Conservation (phyloP, 2,329 filamentous ascomycete genomes). For the Calonectria pteridis region DNA sequence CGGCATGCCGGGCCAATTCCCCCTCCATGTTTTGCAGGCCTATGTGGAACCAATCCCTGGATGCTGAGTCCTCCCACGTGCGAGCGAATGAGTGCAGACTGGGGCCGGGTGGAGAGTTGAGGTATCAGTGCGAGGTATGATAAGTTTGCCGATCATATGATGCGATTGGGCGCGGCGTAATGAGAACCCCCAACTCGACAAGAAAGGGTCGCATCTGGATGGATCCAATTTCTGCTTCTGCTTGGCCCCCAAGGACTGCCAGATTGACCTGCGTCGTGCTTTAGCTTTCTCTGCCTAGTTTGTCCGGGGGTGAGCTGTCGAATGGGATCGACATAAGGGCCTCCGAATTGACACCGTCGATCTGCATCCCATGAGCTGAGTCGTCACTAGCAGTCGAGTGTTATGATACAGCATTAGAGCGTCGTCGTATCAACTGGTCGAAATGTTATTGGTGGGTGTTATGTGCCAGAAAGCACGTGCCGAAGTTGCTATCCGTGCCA, state of each 20-base stretch:
- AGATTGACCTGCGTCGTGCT: neutral
- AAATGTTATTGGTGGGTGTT: neutral
- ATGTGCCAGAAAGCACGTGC: neutral
- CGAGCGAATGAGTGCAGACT: neutral
- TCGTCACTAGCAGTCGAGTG: neutral
- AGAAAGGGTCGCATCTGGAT: neutral
- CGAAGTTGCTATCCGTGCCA: neutral
- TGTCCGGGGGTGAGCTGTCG: neutral
- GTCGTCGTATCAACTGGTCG: neutral
- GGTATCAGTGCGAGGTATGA: neutral
- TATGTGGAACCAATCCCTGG: neutral
- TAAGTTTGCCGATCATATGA: slow-evolving; percentile 5
- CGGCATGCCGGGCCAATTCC: neutral
- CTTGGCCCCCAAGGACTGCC: neutral
- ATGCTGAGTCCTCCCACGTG: neutral
- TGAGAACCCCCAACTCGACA: neutral
- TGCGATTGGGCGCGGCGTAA: neutral
- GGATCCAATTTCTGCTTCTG: neutral
- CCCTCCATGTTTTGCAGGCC: slow-evolving; percentile 1
- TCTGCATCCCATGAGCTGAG: neutral
- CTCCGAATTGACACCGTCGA: neutral
- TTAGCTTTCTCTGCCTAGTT: neutral
- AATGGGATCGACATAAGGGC: neutral
- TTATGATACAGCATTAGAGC: neutral
- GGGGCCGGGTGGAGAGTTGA: neutral